Evolutionary conservation across 2,329 filamentous ascomycete genomes (phyloP), one percentile per base, ranked within the genome.

Genomic region (Fragosphaeria purpurea): DNA sequence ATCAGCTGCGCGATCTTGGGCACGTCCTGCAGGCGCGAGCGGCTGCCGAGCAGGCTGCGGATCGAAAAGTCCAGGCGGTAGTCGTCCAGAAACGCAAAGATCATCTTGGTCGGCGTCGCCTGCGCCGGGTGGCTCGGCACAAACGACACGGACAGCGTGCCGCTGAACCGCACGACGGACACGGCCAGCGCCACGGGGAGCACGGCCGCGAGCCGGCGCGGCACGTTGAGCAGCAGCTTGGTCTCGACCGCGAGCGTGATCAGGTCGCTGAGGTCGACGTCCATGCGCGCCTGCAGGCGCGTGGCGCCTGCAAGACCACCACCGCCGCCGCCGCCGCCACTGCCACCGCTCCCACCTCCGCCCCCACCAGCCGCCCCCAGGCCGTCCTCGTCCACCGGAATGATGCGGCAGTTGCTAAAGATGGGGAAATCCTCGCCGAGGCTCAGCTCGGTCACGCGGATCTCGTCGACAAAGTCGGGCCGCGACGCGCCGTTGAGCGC

Each of bases 381-480:
- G 1, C 85, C 85, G 65, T 90, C 85, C 58, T 91, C 86, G 60
- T 88, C 84, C 0, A 96, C 87, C 2, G 90, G 88, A 54, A 96
- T 96, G 50, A 98, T 86, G 53, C 93, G 82, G 63, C 93, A 97
- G 66, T 98, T 98, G 71, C 90, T 96, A 67, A 98, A 95, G 48
- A 98, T 98, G 33, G 93, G 93, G 57, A 97, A 98, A 61, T 98
- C 93, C 61, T 98, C 93, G 34, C 93, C 93, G 5, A 98, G 73
- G 47, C 85, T 94, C 53, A 98, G 82, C 68, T 98, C 91, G 3
- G 90, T 95, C 49, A 98, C 87, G 32, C 83, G 84, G 55, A 98
- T 97, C 62, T 93, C 86, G 64, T 95, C 91, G 35, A 98, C 75
- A 65, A 95, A 98, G 57, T 90, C 86, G 1, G 93, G 93, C 50